phyloP scores from a whole-genome alignment of 345 rosid genomes.

The Gossypium ekmanianum region DNA sequence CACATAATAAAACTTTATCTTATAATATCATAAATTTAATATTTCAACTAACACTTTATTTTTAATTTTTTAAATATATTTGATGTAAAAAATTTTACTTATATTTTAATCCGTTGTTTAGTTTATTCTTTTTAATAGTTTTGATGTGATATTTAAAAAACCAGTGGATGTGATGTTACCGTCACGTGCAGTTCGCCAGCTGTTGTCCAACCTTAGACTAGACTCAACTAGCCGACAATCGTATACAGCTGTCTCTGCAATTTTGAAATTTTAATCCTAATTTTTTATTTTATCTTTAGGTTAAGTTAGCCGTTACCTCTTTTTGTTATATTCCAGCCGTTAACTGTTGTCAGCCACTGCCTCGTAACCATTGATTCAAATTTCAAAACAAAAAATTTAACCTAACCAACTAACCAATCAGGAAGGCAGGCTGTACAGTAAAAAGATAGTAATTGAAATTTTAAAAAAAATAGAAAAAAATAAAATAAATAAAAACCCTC shows the following conservation, averaged over 20 bases:
- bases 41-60: too few relatives aligned
- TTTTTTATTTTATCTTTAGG: too few relatives aligned
- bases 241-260: background rate
- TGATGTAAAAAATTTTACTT: too few relatives aligned
- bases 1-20: too few relatives aligned
- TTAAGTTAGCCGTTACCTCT: background rate
- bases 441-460: background rate
- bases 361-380: background rate
- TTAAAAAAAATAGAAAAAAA: background rate
- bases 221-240: background rate
- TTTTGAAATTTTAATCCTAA: background rate
- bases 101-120: too few relatives aligned
- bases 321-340: background rate
- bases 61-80: too few relatives aligned
- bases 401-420: background rate
- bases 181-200: background rate
- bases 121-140: too few relatives aligned
- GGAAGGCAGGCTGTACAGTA: background rate
- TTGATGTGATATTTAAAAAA: too few relatives aligned
- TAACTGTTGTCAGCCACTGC: background rate
- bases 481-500: background rate
- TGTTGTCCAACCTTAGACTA: background rate
- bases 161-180: background rate
- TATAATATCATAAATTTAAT: too few relatives aligned
- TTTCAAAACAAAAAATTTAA: background rate